A percentile compares a stretch with the other conserved stretches of the same genome.
phyloP scores from a whole-genome alignment of 1,284 basidiomycete species.

The Fereydounia khargensis region DNA sequence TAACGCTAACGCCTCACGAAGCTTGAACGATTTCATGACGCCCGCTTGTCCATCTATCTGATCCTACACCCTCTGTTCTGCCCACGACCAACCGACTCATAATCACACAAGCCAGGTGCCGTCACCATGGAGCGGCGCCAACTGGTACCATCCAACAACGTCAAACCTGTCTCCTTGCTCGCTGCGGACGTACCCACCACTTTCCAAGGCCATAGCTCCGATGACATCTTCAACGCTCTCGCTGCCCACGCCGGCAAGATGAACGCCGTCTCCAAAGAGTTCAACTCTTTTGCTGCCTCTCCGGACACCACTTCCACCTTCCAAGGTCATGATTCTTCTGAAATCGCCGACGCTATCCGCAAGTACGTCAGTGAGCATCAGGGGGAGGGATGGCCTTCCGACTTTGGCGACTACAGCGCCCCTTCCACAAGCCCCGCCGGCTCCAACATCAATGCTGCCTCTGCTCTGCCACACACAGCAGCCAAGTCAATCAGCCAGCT shows the following conservation, averaged over 20 bases:
- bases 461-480: background rate
- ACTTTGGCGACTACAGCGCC: constrained; percentile 3
- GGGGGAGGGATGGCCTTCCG: constrained; percentile 9
- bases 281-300: background rate
- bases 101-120: no score
- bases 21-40: no score
- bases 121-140: no score
- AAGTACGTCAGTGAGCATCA: constrained; percentile 24
- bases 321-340: constrained; percentile 21
- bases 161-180: no score
- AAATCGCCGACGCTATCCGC: constrained; percentile 32
- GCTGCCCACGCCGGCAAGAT: constrained; percentile 22
- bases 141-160: no score
- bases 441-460: background rate
- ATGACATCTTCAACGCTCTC: constrained; percentile 26
- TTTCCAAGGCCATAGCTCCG: constrained; percentile 29
- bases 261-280: constrained; percentile 12
- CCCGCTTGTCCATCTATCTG: no score
- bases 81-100: no score
- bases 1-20: no score
- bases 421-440: background rate
- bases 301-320: constrained; percentile 1
- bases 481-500: background rate
- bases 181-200: no score
- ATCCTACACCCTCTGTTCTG: no score